Evolutionary conservation across 768 basidiomycete genomes (phyloP), one percentile per base, ranked within the genome.

Genomic region (Pluteus cervinus): DNA sequence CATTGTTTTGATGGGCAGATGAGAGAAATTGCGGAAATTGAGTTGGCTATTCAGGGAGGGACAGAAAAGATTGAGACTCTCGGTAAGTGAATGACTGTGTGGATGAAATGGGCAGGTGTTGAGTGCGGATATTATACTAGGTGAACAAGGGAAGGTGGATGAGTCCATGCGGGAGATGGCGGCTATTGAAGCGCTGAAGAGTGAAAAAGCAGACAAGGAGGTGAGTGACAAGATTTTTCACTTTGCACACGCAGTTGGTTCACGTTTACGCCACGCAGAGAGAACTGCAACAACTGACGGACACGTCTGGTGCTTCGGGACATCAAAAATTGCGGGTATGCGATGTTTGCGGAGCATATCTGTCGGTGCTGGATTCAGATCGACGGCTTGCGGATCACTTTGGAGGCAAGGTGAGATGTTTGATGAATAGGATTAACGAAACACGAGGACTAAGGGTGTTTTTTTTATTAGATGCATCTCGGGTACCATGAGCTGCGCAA

Each of bases 311-410:
- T 39, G 96, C 96, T 4, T 96, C 92, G 40, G 96, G 96, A n/a
- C 96, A 99, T 70, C 96, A 99, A 65, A 98, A 98, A 64, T 69
- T 99, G 50, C 84, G 96, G 45, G 96, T 99, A n/a, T 98, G 96
- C 68, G 96, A 99, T 68, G 93, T 97, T 20, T 99, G 96, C 58
- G 96, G 96, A 52, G 96, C 96, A n/a, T 98, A 98, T 70, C 75
- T 99, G 30, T 94, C 90, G 11, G 89, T 99, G 24, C 73, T 98
- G 33, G 96, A 99, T 64, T 97, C 94, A 41, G 96, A 99, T 69
- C 82, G 94, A 58, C 91, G 96, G 58, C 69, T 99, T 43, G 96
- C 96, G 36, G 96, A 99, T 69, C 96, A 99, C 62, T 99, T 99
- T 69, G 96, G 96, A 63, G 96, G 96, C 53, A 99, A 99, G 71